Evolutionary conservation across 2,329 filamentous ascomycete genomes (phyloP), one percentile per base, ranked within the genome.

Genomic region (Trichoderma gracile): DNA sequence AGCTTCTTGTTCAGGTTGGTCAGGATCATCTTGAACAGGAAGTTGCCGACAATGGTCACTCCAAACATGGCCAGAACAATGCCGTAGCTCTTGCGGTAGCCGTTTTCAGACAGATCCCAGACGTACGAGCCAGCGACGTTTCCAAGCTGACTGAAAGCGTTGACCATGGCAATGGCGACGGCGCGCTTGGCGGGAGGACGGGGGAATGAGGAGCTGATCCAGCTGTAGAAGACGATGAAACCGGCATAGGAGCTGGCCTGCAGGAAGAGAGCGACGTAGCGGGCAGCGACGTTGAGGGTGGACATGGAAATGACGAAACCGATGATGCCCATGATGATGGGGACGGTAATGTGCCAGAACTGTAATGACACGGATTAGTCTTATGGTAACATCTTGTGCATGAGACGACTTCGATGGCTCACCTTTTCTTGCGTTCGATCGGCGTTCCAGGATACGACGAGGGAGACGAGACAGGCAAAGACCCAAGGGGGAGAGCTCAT

Each of bases 61-160:
- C 84, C 84, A 70, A 88, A 89, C 86, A 89, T 89, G 70, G 84
- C 79, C 15, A 83, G 81, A 5, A 89, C 86, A 64, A 89, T 86
- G 4, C 84, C 86, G 69, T 89, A 89, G 66, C 84, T 87, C 76
- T 85, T 82, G 67, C 86, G 81, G 77, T 81, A 89, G 0, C 86
- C 86, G 67, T 88, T 82, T 0, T 81, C 84, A 25, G 79, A 76
- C 56, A 89, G 78, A 59, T 80, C 76, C 86, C 86, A 89, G 3
- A 89, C 86, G 69, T 89, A 89, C 0, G 81, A 84, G 2, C 86
- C 86, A 0, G 86, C 85, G 0, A 86, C 79, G 70, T 85, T 86
- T 59, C 84, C 84, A 3, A 86, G 77, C 75, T 85, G 84, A 46
- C 79, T 80, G 74, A 84, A 82, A 64, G 79, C 84, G 72, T 87